Evolutionary conservation across 768 basidiomycete species (phyloP), one percentile per base, ranked within the genome.

Genomic region (Fomitopsis serialis): DNA sequence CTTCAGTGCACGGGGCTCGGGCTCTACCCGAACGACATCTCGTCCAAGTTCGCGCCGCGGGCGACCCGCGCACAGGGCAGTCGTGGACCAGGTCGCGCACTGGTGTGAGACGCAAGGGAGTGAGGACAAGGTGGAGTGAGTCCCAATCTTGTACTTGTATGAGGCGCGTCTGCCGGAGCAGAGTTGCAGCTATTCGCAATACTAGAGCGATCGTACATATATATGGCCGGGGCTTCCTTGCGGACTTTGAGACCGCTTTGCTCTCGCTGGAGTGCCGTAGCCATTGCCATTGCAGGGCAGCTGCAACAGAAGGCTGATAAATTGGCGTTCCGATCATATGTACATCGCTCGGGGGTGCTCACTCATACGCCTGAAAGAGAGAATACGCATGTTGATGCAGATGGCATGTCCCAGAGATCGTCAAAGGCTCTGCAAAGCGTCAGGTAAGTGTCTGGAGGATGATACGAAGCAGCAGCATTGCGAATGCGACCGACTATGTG

Each of bases 81-180:
- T 70, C 12, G 53, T 70, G 15, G 55, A 58, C 27, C 64, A 65
- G 27, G 65, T 72, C 17, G 48, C 12, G 15, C 7, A 45, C 17
- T 66, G 64, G 65, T 27, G 56, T n/a, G 53, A 49, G 24, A 25
- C 6, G 37, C 6, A 15, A 4, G 5, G 48, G 36, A 13, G 47
- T 47, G 27, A 34, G 32, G 29, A 24, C 21, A 50, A 51, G 17
- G 23, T 60, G 9, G 50, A 65, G 46, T 70, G 66, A 65, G 46
- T 54, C 29, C 68, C 67, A 1, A 72, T 69, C 47, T 47, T 68
- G 49, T 72, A 68, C 42, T 25, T 53, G 9, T 72, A 65, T 52
- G 70, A 72, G 67, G 70, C 68, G 48, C 24, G 63, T 51, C 34
- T 15, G 8, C 15, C 15, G 34, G n/a, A n/a, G n/a, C n/a, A n/a